phyloP scores from a whole-genome alignment of 345 rosid species.

The Turnera subulata region DNA sequence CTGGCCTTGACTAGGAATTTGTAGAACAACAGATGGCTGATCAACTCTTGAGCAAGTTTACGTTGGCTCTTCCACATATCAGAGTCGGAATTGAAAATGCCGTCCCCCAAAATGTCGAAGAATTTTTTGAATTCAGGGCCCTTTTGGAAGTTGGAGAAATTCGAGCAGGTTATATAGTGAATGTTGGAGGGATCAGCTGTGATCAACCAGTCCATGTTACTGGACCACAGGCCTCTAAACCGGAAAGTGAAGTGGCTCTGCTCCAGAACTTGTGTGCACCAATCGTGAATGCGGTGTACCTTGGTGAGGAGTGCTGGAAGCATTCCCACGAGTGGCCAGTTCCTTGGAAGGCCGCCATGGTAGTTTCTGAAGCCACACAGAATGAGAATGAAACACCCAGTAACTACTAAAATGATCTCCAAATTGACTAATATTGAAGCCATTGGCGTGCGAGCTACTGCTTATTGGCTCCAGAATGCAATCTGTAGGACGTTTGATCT shows the following conservation, averaged over 20 bases:
- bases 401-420: too few species aligned
- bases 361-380: too few species aligned
- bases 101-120: conserved; percentile 20
- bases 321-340: conserved; percentile 20
- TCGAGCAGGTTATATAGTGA: conserved; percentile 14
- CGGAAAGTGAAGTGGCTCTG: not conserved
- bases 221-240: conserved; percentile 8
- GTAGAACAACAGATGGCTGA: not conserved
- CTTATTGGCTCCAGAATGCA: too few species aligned
- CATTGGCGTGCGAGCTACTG: too few species aligned
- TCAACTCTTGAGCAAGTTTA: not conserved
- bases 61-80: conserved; percentile 13
- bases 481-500: too few species aligned
- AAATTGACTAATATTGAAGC: too few species aligned
- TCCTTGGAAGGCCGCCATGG: not conserved
- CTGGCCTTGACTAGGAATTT: not conserved
- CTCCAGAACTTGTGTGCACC: not conserved
- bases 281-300: conserved; percentile 15
- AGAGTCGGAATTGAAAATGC: conserved; percentile 21
- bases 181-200: conserved; percentile 19
- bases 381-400: too few species aligned
- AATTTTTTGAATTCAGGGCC: conserved; percentile 12
- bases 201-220: not conserved
- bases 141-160: conserved; percentile 18
- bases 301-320: conserved; percentile 9